These are phyloP conservation scores for Alternaria metachromatica DNA, from an alignment of 2,329 filamentous ascomycete genomes.

Conservation along the genomic window DNA sequence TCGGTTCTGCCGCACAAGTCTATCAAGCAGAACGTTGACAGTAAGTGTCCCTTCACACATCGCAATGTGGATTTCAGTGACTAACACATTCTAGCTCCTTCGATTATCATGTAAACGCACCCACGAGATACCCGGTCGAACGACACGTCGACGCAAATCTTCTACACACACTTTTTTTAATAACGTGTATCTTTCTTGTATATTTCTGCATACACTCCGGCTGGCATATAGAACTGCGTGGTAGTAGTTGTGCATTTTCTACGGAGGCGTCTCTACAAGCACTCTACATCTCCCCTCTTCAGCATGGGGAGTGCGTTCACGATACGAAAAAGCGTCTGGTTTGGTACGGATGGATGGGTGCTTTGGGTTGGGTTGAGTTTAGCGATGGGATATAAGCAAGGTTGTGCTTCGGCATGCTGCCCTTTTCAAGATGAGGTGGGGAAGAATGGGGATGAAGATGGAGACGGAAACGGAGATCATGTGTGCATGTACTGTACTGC, in stretches of 20 bases:
- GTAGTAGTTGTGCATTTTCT: constrained; percentile 8
- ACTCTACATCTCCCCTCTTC: constrained; percentile 8
- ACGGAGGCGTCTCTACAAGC: constrained; percentile 6
- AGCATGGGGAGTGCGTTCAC: constrained; percentile 13
- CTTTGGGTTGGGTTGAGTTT: constrained; percentile 2
- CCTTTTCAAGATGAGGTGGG: neutral
- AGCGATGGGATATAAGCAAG: neutral
- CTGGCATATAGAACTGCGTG: constrained; percentile 12
- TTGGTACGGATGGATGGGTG: constrained; percentile 9
- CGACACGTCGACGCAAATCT: constrained; percentile 5
- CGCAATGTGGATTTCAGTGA: neutral
- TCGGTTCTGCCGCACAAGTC: constrained; percentile 97
- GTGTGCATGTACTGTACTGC: neutral
- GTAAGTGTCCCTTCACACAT: constrained; percentile 31
- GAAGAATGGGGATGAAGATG: neutral
- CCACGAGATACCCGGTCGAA: constrained; percentile 16
- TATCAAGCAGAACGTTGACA: constrained; percentile 96
- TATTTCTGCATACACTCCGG: constrained; percentile 36
- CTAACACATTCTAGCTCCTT: constrained; percentile 46
- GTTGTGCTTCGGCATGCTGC: neutral
- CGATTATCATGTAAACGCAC: constrained; percentile 55
- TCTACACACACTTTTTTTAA: constrained; percentile 42
- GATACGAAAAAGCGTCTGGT: constrained; percentile 24
- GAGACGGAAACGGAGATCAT: neutral
- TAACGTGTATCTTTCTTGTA: constrained; percentile 42